Evolutionary conservation across 148 eudicot genomes (phyloP).

Genomic region (Tetragonia tetragonoides): DNA sequence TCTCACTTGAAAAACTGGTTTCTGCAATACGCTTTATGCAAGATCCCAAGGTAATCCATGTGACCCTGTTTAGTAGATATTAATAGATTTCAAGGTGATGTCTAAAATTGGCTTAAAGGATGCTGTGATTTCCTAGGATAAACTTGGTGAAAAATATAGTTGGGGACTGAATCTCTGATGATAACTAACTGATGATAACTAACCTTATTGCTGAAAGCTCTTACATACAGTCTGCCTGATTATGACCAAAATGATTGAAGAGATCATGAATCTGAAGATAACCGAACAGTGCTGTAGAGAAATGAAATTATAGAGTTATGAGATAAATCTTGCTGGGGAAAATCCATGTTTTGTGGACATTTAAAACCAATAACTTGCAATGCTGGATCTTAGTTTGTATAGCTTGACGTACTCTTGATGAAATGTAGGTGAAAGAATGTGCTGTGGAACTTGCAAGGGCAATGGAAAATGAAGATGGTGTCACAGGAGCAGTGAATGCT

Average conservation of each 20-base stretch:
- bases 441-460: slow-evolving; percentile 73
- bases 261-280: neutral
- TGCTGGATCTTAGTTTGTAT: neutral
- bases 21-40: slow-evolving; percentile 70
- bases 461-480: slow-evolving; percentile 80
- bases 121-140: neutral
- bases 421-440: slow-evolving; percentile 60
- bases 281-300: neutral
- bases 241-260: neutral
- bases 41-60: slow-evolving; percentile 51
- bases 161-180: neutral
- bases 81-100: no score
- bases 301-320: neutral
- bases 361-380: neutral
- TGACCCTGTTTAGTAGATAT: no score
- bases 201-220: neutral
- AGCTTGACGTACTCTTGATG: neutral
- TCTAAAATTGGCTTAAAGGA: neutral
- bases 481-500: slow-evolving; percentile 76
- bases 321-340: neutral
- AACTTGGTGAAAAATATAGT: neutral
- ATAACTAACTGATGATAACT: neutral
- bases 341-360: neutral
- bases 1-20: slow-evolving; percentile 55
- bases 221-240: neutral